These are phyloP conservation scores for Exophiala phaeomuriformis DNA, from an alignment of 2,329 filamentous ascomycete species.

Conservation along the genomic window DNA sequence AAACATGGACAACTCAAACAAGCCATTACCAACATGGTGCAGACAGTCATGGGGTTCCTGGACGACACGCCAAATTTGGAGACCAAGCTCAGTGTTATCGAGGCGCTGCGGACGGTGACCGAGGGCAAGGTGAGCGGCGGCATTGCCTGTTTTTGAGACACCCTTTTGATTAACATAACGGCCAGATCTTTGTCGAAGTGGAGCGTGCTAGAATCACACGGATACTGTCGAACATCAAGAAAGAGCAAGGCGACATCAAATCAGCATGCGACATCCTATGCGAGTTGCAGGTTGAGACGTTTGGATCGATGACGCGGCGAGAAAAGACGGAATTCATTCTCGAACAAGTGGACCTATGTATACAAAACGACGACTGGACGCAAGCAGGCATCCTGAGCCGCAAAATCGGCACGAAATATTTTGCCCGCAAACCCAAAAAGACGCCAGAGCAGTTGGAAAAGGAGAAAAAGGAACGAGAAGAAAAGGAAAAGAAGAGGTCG, in stretches of 20 bases:
- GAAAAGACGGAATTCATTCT: constrained; percentile 99
- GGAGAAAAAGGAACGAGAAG: constrained; percentile 74
- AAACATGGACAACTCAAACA: constrained; percentile 99
- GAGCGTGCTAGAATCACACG: constrained; percentile 92
- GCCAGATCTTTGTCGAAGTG: constrained; percentile 92
- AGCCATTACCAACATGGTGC: constrained; percentile 97
- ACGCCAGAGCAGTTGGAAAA: constrained; percentile 81
- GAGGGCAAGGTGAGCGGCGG: constrained; percentile 69
- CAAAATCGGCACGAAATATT: constrained; percentile 94
- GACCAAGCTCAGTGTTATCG: constrained; percentile 86
- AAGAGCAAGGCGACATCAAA: constrained; percentile 83
- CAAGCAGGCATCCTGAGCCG: constrained; percentile 88
- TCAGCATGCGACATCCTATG: constrained; percentile 88
- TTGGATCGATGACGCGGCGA: constrained; percentile 91
- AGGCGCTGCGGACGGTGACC: constrained; percentile 89
- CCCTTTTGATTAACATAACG: neutral
- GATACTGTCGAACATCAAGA: constrained; percentile 96
- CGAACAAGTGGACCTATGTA: constrained; percentile 88
- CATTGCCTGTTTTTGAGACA: neutral
- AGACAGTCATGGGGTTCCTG: constrained; percentile 87
- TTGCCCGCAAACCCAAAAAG: constrained; percentile 85
- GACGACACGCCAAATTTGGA: constrained; percentile 77
- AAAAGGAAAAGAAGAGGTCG: constrained; percentile 73
- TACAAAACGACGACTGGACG: constrained; percentile 91
- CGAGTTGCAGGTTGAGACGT: constrained; percentile 97